These are phyloP conservation scores for Ceratocystis cubensis DNA, from an alignment of 2,329 filamentous ascomycete species.

Conservation along the genomic window DNA sequence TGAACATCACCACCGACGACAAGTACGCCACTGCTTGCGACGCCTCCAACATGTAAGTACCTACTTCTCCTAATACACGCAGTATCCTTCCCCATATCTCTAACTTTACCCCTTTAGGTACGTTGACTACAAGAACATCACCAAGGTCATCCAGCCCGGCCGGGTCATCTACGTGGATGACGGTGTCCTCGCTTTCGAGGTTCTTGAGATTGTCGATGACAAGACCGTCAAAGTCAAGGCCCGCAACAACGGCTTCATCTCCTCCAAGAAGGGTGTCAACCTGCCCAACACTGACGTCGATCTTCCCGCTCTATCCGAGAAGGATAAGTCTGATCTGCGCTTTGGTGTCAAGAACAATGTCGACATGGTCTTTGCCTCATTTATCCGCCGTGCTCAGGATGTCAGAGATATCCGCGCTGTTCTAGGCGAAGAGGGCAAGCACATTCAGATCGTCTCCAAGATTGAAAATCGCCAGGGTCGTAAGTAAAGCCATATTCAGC, in stretches of 20 bases:
- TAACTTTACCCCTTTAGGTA: constrained; percentile 46
- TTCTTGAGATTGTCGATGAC: constrained; percentile 74
- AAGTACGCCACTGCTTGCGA: constrained; percentile 74
- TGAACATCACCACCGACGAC: constrained; percentile 97
- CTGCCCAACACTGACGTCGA: constrained; percentile 97
- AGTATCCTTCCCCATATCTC: background rate
- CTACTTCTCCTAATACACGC: background rate
- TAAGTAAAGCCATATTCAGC: constrained; percentile 6
- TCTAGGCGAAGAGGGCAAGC: constrained; percentile 79
- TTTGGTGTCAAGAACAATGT: constrained; percentile 98
- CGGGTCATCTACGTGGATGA: constrained; percentile 98
- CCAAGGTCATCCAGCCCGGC: constrained; percentile 84
- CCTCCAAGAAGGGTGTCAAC: constrained; percentile 98
- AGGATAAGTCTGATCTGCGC: constrained; percentile 85
- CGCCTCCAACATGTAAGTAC: constrained; percentile 78
- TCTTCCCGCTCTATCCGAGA: constrained; percentile 91
- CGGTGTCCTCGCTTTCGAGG: constrained; percentile 92
- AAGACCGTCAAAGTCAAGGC: constrained; percentile 77
- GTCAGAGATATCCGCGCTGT: constrained; percentile 86
- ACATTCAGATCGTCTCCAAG: constrained; percentile 99
- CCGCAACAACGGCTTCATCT: constrained; percentile 97
- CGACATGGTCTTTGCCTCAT: constrained; percentile 98
- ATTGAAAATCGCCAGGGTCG: constrained; percentile 98
- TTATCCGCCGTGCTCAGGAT: constrained; percentile 89
- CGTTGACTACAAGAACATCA: constrained; percentile 99